These are phyloP conservation scores for Helicocarpus griseus DNA, from an alignment of 2,329 filamentous ascomycete genomes.

Conservation along the genomic window DNA sequence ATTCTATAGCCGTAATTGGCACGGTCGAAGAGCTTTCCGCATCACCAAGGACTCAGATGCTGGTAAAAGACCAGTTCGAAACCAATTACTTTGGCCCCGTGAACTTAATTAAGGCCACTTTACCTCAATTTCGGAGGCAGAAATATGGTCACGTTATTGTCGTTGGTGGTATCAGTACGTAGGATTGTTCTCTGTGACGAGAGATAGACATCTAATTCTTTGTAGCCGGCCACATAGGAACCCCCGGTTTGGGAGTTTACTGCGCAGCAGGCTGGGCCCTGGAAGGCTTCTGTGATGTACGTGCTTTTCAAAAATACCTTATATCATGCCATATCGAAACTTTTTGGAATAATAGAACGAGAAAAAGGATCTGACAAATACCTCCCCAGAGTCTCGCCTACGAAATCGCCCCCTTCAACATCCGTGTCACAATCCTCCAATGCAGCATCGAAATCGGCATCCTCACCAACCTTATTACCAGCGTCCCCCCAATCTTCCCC, in stretches of 20 bases:
- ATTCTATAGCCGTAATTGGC: slow-evolving; percentile 62
- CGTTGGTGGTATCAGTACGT: slow-evolving; percentile 67
- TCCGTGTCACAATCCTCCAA: slow-evolving; percentile 92
- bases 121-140: slow-evolving; percentile 70
- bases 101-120: slow-evolving; percentile 83
- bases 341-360: no score
- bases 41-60: slow-evolving; percentile 59
- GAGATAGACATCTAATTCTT: background rate
- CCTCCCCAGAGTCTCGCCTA: slow-evolving; percentile 64
- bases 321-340: no score
- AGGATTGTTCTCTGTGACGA: background rate
- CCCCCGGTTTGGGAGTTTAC: slow-evolving; percentile 81
- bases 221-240: slow-evolving; percentile 73
- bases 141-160: slow-evolving; percentile 84
- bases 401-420: slow-evolving; percentile 92
- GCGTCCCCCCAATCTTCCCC: slow-evolving; percentile 63
- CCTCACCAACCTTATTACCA: slow-evolving; percentile 76
- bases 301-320: slow-evolving; percentile 5
- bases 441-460: slow-evolving; percentile 87
- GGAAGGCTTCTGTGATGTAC: slow-evolving; percentile 85
- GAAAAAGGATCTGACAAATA: background rate
- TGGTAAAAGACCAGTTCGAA: slow-evolving; percentile 88
- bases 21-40: slow-evolving; percentile 83
- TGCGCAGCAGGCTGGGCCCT: slow-evolving; percentile 90
- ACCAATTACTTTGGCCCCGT: slow-evolving; percentile 90